Evolutionary conservation across 2,329 filamentous ascomycete genomes (phyloP), one percentile per base, ranked within the genome.

Genomic region (Penicillium rolfsii): DNA sequence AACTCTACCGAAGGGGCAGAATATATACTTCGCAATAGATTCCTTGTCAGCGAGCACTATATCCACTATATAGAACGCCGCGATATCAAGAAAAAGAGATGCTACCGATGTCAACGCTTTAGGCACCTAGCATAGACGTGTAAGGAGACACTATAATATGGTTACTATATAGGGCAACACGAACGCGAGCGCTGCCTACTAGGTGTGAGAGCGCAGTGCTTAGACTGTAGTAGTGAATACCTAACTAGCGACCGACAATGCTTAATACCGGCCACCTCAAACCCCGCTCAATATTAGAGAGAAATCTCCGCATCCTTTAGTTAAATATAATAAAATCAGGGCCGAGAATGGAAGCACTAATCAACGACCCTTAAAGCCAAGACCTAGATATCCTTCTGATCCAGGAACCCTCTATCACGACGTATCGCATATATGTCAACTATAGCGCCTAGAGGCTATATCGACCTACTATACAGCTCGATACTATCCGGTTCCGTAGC

Each of bases 391-490:
- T 74, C 0, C 59, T 69, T 7, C 58, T 69, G 0, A 68, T 68
- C 49, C 53, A 69, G 19, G 64, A 67, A 53, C 64, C 57, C 6
- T 60, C 59, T 0, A 59, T 64, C 9, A 69, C 63, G 0, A 43
- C 57, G 2, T 71, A 66, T 30, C 45, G 30, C 4, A 67, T 59
- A 28, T 35, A 73, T 53, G 50, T 72, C 0, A 71, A 69, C 52
- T 58, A 74, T 38, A 71, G 69, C 22, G 57, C 61, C 2, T 72
- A 60, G 68, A 55, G 62, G 22, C 65, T 71, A 26, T 74, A 74
- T 36, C 61, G 54, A 19, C 64, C 66, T 6, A 72, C 67, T 1
- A 52, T 28, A 2, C 6, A 63, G 14, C 52, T 35, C 38, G 63
- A 69, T 12, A 16, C 35, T 1, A 53, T n/a, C 11, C 61, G 64